Evolutionary conservation across 164 flowering plant species (phyloP), one percentile per base, ranked within the genome.

Genomic region (Litsea cubeba): DNA sequence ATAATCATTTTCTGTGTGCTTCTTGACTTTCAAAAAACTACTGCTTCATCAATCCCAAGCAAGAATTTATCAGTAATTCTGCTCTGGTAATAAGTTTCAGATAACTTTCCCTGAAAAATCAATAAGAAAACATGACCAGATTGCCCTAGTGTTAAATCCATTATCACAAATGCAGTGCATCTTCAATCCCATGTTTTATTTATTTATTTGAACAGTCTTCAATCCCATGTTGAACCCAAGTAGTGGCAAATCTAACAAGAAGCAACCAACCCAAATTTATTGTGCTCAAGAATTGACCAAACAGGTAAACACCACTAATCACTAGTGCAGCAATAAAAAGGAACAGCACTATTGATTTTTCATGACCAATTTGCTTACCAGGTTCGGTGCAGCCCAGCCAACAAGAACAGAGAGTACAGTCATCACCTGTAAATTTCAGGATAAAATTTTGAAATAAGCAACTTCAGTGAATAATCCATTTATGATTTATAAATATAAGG

Each of bases 341-440:
- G n/a, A 20, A 17, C 1, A 54, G n/a, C 12, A 54, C 18, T 54
- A 20, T 17, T 14, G 17, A 14, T 12, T 3, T 15, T 15, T 5
- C n/a, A 3, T 15, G 17, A 50, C 20, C 24, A 74, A 50, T 60
- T 10, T 60, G 17, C 87, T 83, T 78, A 95, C 99, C 88, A 95
- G 76, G 83, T 91, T 95, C 69, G 99, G 98, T 78, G 98, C 97
- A 77, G 95, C 98, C 98, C 97, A 93, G 35, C 99, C 99, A 81
- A 93, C 87, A 76, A 89, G 77, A 73, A 77, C 97, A 68, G 99
- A 95, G 46, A 95, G 87, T 78, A 89, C 86, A 17, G 98, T 93
- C 99, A 94, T 94, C 68, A 96, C 93, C 99, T 96, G 70, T 71
- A 67, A 17, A 22, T 8, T 46, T 46, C 30, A 49, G 3, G 18